Conservation (phyloP, 768 basidiomycete species). For the Gymnopilus dilepis region DNA sequence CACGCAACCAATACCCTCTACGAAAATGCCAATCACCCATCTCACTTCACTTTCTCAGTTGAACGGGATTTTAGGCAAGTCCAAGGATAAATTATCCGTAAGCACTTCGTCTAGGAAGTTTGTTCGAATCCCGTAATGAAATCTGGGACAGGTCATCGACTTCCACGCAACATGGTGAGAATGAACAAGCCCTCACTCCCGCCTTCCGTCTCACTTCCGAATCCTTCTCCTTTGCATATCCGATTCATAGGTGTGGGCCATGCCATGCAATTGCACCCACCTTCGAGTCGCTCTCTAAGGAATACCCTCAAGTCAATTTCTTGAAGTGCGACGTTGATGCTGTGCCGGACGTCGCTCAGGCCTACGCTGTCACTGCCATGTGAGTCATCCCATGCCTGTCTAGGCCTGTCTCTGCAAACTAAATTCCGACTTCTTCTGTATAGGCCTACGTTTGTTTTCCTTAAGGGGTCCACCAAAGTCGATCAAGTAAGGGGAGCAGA, state of each 20-base stretch:
- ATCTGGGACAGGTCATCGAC: constrained; percentile 69
- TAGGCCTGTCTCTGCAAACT: not conserved
- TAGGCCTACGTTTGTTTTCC: constrained; percentile 87
- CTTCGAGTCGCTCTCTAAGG: constrained; percentile 71
- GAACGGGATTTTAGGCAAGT: constrained; percentile 59
- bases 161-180: constrained; percentile 83
- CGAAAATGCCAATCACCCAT: constrained; percentile 55
- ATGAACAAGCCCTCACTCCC: constrained; percentile 3
- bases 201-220: not conserved
- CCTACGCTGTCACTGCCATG: constrained; percentile 77
- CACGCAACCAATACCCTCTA: not conserved
- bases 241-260: constrained; percentile 75
- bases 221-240: not conserved
- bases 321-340: constrained; percentile 84
- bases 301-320: constrained; percentile 77
- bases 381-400: constrained; percentile 44
- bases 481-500: constrained; percentile 79
- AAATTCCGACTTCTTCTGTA: not conserved
- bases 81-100: constrained; percentile 70
- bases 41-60: constrained; percentile 68
- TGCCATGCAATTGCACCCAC: constrained; percentile 83
- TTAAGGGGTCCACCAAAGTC: constrained; percentile 69
- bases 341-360: constrained; percentile 66
- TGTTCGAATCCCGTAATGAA: constrained; percentile 5
- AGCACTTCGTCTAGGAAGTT: constrained; percentile 15